Base-by-base conservation (phyloP, 768 basidiomycete species). In the Calocybe cyanea region DNA sequence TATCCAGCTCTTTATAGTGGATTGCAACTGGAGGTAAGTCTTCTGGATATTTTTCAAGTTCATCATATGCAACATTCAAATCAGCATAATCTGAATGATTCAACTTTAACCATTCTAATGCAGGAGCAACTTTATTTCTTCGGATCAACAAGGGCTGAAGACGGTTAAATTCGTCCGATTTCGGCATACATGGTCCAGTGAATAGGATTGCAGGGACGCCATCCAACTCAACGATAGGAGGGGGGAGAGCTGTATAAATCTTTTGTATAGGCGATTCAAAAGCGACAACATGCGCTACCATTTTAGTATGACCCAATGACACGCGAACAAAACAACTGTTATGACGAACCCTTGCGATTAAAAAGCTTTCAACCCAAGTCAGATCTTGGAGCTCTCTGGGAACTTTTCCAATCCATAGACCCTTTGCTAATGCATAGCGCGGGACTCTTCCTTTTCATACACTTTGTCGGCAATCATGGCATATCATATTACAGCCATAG, bases 31-130 rank as follows among this genome's bases (percentile, higher is more conserved):
- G 60, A 5, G 57, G 57, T 25, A 20, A 51, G 44, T 49, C 46
- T 33, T 57, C 48, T 2, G 46, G 55, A 54, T 62, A 70, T 31
- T 33, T 2, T 2, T 39, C 20, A 13, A 64, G 42, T 43, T 58
- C 65, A 3, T 59, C 48, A 2, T 54, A 19, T 1, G 62, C 62
- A 18, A 70, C 65, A 0, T 51, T 36, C 1, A 70, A 31, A 38
- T 68, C 65, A n/a, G 7, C 18, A 46, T 70, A 72, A 37, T 64
- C 62, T 0, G 9, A 0, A 50, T 70, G 67, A 48, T 71, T 71
- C 0, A 66, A 28, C 24, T 58, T 64, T 11, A 70, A 43, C 68
- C 68, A 70, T 31, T 66, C 53, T 4, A 72, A 38, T 0, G 68
- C 68, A 0, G 21, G 15, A 19, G 21, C 33, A 2, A 53, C 41